These are phyloP conservation scores for Isabelozyma rhagii DNA, from an alignment of 805 yeast species.

Conservation along the genomic window DNA sequence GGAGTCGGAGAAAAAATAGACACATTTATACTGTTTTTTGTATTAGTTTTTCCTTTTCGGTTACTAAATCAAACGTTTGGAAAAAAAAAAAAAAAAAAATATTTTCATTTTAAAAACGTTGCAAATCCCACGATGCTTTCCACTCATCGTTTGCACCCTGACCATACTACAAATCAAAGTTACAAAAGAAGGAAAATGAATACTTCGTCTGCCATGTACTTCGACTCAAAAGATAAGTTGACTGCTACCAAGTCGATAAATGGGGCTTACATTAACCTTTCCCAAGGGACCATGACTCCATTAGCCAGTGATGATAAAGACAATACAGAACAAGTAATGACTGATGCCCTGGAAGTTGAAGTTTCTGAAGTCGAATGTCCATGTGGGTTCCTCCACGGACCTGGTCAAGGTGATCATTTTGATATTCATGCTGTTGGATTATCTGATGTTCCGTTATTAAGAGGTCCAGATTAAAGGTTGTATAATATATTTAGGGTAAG, in stretches of 20 bases:
- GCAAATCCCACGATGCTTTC: background rate
- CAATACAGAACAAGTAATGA: background rate
- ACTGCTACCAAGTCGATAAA: background rate
- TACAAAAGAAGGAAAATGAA: background rate
- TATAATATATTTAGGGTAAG: background rate
- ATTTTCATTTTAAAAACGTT: background rate
- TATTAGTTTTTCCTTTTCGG: background rate
- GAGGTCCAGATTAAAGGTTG: slow-evolving; percentile 23
- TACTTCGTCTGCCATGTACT: background rate
- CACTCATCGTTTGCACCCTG: background rate
- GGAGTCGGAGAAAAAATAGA: background rate
- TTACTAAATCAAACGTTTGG: background rate
- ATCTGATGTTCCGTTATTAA: slow-evolving; percentile 14
- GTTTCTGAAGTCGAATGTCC: slow-evolving; percentile 15
- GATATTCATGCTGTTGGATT: slow-evolving; percentile 24
- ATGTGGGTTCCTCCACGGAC: slow-evolving; percentile 29
- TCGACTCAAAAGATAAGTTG: background rate
- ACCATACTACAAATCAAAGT: background rate
- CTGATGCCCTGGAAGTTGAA: background rate
- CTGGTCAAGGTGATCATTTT: slow-evolving; percentile 20
- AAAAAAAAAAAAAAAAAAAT: too few relatives aligned
- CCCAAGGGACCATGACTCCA: background rate
- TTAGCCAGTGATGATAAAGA: background rate
- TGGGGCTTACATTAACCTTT: background rate
- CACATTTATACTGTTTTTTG: background rate